Evolutionary conservation across 371 early-diverging fungal genomes (phyloP), one percentile per base, ranked within the genome.

Genomic region (Mucor circinelloides): DNA sequence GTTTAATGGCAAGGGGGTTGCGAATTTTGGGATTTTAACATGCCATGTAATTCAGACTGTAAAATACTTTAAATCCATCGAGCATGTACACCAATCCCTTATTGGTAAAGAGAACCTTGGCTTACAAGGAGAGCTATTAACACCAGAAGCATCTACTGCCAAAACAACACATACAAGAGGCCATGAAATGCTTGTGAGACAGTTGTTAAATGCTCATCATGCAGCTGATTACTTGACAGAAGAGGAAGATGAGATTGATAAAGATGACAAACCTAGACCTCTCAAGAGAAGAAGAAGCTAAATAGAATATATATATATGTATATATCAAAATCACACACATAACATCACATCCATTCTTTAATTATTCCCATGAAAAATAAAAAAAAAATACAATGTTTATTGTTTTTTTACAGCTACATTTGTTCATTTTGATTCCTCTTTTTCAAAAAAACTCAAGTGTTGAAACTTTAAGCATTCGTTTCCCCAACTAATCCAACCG

Each of bases 41-140:
- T 52, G 90, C 91, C 64, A 17, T 30, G 12, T 17, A 0, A 12
- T 28, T 19, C 54, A 79, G 84, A 94, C 94, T 10, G 94, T 94
- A 62, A 93, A 91, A 61, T 61, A 61, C 27, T 61, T 61, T 32
- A 61, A 61, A 80, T 89, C 89, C 56, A 94, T 94, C 64, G 94
- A 94, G 73, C 89, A 91, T 81, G 94, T 93, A 25, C 93, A 93
- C 60, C 84, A 89, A 66, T 82, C 89, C 70, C 80, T 93, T 65
- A 88, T 93, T 66, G 93, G 93, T 44, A 79, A 84, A 58, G 91
- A 61, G 19, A 61, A 61, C 10, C 31, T 61, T 3, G 48, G 61
- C 1, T 48, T 61, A 32, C 61, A 90, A 73, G 93, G 93, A 30
- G 75, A 79, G n/a, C 52, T 75, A 8, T 36, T 62, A 52, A 30